These are phyloP conservation scores for Tylopilus sp. DNA, from an alignment of 1,284 basidiomycete species.

Conservation along the genomic window DNA sequence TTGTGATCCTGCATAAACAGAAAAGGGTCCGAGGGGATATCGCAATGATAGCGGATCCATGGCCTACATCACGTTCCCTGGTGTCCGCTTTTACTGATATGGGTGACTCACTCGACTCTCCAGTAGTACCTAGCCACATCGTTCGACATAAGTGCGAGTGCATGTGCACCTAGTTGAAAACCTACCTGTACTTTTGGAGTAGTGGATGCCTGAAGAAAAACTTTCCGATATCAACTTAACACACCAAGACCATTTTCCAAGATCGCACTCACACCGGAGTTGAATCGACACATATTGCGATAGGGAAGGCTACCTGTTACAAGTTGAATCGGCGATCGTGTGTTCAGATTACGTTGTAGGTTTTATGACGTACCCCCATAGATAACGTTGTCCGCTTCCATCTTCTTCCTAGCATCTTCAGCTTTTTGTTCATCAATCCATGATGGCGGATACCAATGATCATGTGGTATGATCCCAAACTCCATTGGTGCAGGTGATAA, in stretches of 20 bases:
- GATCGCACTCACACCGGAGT: slow-evolving; percentile 61
- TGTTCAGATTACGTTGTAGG: neutral
- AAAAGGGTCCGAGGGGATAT: slow-evolving; percentile 76
- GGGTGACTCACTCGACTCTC: slow-evolving; percentile 54
- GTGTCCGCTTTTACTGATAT: slow-evolving; percentile 4
- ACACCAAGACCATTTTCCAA: neutral
- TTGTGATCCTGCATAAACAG: slow-evolving; percentile 70
- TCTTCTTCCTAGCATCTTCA: slow-evolving; percentile 50
- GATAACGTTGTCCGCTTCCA: slow-evolving; percentile 59
- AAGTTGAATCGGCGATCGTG: neutral
- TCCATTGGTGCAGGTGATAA: slow-evolving; percentile 51
- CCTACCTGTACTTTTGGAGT: slow-evolving; percentile 61
- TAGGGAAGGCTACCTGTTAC: slow-evolving; percentile 49
- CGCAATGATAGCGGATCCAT: slow-evolving; percentile 70
- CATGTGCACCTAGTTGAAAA: neutral
- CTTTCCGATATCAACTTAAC: slow-evolving; percentile 32
- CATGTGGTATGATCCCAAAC: slow-evolving; percentile 69
- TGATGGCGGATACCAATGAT: slow-evolving; percentile 76
- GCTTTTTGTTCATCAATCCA: slow-evolving; percentile 77
- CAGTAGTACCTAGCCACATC: slow-evolving; percentile 65
- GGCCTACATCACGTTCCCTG: slow-evolving; percentile 42
- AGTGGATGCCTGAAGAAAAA: slow-evolving; percentile 78
- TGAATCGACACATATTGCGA: slow-evolving; percentile 79
- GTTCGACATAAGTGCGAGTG: neutral
- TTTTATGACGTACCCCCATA: slow-evolving; percentile 50